Evolutionary conservation across 441 rosid genomes (phyloP).

Genomic region (Populus tomentosa): DNA sequence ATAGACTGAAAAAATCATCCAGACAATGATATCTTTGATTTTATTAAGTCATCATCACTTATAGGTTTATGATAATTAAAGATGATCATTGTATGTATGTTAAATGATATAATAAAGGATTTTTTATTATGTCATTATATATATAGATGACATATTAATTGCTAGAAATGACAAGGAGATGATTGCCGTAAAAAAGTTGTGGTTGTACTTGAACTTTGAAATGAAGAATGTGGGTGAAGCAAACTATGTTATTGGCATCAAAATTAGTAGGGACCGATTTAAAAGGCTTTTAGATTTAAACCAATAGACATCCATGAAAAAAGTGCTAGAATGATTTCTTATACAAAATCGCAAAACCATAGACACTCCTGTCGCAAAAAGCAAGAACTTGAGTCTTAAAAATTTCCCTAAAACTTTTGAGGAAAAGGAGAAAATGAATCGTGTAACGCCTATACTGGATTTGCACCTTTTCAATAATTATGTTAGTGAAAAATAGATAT

Average conservation of each 20-base stretch:
- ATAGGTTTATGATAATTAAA: not conserved
- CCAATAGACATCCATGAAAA: not conserved
- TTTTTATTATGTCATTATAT: not conserved
- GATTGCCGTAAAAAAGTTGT: not conserved
- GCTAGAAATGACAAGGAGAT: not conserved
- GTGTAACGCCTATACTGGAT: not conserved
- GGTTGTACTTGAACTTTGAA: not conserved
- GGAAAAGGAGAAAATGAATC: not conserved
- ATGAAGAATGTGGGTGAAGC: not conserved
- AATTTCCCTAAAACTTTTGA: not conserved
- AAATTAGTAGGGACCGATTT: not conserved
- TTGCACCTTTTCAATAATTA: too few relatives aligned
- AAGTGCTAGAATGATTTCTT: not conserved
- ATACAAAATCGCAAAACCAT: not conserved
- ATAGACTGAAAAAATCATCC: not conserved
- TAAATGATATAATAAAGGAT: not conserved
- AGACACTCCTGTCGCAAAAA: not conserved
- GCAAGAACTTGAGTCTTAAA: not conserved
- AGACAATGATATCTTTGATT: not conserved
- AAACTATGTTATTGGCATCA: not conserved
- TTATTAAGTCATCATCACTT: not conserved
- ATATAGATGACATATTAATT: not conserved
- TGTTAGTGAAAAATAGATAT: too few relatives aligned
- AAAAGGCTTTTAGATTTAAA: not conserved
- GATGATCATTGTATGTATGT: not conserved